Conservation (phyloP, 2,329 filamentous ascomycete genomes). For the Hypocreales sp. region DNA sequence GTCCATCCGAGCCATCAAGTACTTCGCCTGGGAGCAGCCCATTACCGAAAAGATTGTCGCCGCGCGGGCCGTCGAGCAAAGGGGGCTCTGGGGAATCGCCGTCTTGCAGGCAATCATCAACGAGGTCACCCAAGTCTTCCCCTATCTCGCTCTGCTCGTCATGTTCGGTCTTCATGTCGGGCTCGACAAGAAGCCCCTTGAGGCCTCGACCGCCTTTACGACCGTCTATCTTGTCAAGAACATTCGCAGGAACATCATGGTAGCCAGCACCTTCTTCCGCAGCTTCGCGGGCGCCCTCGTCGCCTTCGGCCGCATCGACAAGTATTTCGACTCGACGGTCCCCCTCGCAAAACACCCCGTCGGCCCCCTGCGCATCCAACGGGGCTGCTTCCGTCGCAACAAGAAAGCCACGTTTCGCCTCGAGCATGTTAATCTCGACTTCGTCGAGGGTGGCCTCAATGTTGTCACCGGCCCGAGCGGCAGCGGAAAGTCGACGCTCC, state of each 20-base stretch:
- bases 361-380: slow-evolving; percentile 30
- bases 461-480: slow-evolving; percentile 38
- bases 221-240: slow-evolving; percentile 36
- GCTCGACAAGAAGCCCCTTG: slow-evolving; percentile 29
- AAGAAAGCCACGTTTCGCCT: slow-evolving; percentile 34
- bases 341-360: slow-evolving; percentile 30
- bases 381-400: slow-evolving; percentile 31
- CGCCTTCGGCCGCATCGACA: slow-evolving; percentile 35
- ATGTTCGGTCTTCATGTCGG: slow-evolving; percentile 38
- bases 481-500: slow-evolving; percentile 39
- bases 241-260: slow-evolving; percentile 34
- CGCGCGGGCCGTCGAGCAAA: slow-evolving; percentile 34
- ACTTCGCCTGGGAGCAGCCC: slow-evolving; percentile 43
- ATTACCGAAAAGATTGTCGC: slow-evolving; percentile 34
- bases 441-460: slow-evolving; percentile 37
- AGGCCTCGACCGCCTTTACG: slow-evolving; percentile 42
- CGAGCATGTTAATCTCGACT: slow-evolving; percentile 31
- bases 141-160: slow-evolving; percentile 32
- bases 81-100: slow-evolving; percentile 35
- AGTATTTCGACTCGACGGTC: slow-evolving; percentile 34
- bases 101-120: slow-evolving; percentile 29
- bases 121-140: slow-evolving; percentile 35
- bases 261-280: slow-evolving; percentile 26
- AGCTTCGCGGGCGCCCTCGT: slow-evolving; percentile 19
- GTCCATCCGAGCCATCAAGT: slow-evolving; percentile 43